Evolutionary conservation across 192 early-diverging fungal species (phyloP).

Genomic region (Cetraspora pellucida): DNA sequence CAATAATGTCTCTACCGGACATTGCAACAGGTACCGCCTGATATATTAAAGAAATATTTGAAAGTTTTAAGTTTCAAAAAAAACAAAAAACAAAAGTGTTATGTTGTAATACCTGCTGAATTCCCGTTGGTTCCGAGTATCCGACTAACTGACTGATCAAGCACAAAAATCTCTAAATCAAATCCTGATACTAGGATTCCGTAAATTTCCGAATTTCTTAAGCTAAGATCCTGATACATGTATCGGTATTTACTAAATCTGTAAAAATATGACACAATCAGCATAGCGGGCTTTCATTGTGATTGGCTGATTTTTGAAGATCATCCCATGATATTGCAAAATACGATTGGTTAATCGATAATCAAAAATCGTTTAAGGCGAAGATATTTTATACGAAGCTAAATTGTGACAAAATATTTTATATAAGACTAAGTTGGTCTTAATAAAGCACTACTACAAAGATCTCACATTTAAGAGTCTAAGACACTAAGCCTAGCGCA

Average conservation of each 20-base stretch:
- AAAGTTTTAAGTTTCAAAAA: background rate
- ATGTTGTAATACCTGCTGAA: slow-evolving; percentile 62
- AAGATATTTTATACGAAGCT: too few species aligned
- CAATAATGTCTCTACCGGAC: slow-evolving; percentile 81
- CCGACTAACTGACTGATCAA: slow-evolving; percentile 42
- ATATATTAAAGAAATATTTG: background rate
- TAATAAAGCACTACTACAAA: too few species aligned
- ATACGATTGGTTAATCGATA: too few species aligned
- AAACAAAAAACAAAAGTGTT: background rate
- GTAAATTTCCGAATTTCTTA: slow-evolving; percentile 8
- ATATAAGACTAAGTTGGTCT: too few species aligned
- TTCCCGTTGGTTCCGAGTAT: slow-evolving; percentile 72
- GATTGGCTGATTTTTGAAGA: too few species aligned
- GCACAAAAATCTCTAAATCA: background rate
- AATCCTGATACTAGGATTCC: background rate
- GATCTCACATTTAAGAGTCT: too few species aligned
- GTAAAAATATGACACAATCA: background rate
- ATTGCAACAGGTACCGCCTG: slow-evolving; percentile 73
- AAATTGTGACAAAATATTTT: too few species aligned
- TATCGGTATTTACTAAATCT: background rate
- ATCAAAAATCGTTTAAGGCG: too few species aligned
- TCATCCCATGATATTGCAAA: too few species aligned
- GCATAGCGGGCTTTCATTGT: too few species aligned
- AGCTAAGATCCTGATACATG: background rate
- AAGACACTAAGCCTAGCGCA: too few species aligned